These are phyloP conservation scores for Neofusicoccum sp. DNA, from an alignment of 2,329 filamentous ascomycete genomes.

Conservation along the genomic window DNA sequence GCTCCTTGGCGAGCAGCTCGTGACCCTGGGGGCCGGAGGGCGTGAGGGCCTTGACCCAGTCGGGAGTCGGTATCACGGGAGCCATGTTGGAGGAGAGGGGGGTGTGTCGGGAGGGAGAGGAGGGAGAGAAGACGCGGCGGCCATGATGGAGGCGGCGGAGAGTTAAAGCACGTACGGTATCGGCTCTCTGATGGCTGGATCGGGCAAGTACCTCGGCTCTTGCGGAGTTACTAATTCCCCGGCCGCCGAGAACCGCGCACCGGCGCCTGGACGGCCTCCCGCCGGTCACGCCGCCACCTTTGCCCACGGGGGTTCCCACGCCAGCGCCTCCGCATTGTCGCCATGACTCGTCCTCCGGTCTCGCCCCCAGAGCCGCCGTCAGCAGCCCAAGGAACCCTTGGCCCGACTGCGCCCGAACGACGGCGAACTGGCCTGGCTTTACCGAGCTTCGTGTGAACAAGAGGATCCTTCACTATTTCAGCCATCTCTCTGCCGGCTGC, in stretches of 20 bases:
- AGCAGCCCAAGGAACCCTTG: background rate
- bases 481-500: no score
- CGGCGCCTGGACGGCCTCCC: background rate
- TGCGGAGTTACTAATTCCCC: background rate
- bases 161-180: constrained; percentile 16
- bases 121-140: background rate
- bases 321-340: background rate
- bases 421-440: background rate
- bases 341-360: constrained; percentile 7
- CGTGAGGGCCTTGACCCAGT: constrained; percentile 69
- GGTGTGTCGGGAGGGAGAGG: background rate
- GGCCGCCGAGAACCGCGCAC: constrained; percentile 11
- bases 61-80: constrained; percentile 44
- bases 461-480: no score
- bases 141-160: background rate
- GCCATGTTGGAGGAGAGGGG: constrained; percentile 2
- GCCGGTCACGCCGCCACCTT: constrained; percentile 5
- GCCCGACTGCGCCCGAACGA: background rate
- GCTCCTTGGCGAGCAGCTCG: constrained; percentile 70
- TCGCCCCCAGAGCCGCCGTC: background rate
- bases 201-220: constrained; percentile 14
- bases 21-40: constrained; percentile 68
- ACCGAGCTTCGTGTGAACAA: background rate
- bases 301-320: constrained; percentile 6
- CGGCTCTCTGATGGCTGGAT: constrained; percentile 17